Percentiles rank a stretch among this genome's conserved stretches.
phyloP scores from a whole-genome alignment of 163 green algal species.

The Prototheca wickerhamii region DNA sequence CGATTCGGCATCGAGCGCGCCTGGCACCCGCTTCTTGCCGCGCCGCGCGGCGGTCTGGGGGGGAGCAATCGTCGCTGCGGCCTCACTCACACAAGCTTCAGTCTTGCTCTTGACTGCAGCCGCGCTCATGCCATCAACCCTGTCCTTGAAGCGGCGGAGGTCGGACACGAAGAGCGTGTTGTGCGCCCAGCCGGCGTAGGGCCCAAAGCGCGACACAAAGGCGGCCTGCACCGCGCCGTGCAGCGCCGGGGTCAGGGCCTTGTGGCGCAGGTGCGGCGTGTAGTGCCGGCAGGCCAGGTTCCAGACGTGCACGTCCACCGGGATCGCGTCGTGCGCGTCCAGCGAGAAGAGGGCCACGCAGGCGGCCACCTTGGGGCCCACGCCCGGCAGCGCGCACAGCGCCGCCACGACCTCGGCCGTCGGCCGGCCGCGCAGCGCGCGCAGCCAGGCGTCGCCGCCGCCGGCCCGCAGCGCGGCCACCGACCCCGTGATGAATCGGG shows the following conservation, averaged over 20 bases:
- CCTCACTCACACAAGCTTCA: neutral
- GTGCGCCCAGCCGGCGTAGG: conserved; percentile 48
- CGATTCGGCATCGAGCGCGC: neutral
- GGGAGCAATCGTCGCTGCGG: neutral
- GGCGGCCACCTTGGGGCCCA: conserved; percentile 82
- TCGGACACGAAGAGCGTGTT: conserved; percentile 50
- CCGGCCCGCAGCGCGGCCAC: conserved; percentile 42
- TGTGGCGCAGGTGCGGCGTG: conserved; percentile 53
- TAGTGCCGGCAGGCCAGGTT: conserved; percentile 68
- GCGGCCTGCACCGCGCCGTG: conserved; percentile 26
- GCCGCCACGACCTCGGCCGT: conserved; percentile 55
- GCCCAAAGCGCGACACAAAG: conserved; percentile 35
- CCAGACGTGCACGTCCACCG: conserved; percentile 96
- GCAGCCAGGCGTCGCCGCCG: conserved; percentile 70
- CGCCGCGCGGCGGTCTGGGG: too few species aligned
- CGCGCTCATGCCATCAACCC: neutral
- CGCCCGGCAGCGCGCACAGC: conserved; percentile 59
- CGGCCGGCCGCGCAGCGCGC: conserved; percentile 42
- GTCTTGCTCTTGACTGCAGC: neutral
- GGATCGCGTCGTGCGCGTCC: conserved; percentile 74
- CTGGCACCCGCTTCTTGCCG: neutral
- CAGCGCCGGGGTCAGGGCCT: conserved; percentile 50
- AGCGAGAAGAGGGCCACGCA: conserved; percentile 87
- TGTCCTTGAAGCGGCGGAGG: conserved; percentile 14
- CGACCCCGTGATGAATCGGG: conserved; percentile 72